Evolutionary conservation across 257 asterid genomes (phyloP), one percentile per base, ranked within the genome.

Genomic region (Echium plantagineum): DNA sequence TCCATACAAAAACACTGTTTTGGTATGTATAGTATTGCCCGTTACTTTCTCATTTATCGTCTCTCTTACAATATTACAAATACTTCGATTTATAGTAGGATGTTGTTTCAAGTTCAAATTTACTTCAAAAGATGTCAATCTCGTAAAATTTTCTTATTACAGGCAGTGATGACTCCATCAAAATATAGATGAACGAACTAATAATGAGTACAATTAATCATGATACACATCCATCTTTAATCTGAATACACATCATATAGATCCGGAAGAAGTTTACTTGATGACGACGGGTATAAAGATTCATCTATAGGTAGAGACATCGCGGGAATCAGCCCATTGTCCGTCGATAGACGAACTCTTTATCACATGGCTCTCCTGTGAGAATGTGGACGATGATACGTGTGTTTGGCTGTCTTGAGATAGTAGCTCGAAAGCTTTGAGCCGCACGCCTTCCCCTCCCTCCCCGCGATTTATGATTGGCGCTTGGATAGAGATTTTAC

Each of bases 261-360:
- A 68, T 71, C 75, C 13, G 75, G 69, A 58, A 75, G 74, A 71
- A 79, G 94, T 70, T 24, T 74, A 19, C 64, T 62, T 15, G 78
- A 17, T 16, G 85, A 74, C 62, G 84, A 74, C 61, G 47, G 62
- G 26, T 68, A 75, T 12, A 12, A 21, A 12, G 35, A 64, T 15
- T 73, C 81, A 57, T 81, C 84, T 54, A 61, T 71, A 5, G 78
- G 67, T 3, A 72, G 38, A 28, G 94, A 77, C 28, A 57, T 57
- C 3, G 96, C 77, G 15, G n/a, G 95, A 83, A 66, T 79, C 94
- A 2, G 59, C 61, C 94, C 94, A 85, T 2, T 96, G 96, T 42
- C 87, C 95, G 62, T 80, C 84, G 77, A 65, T 53, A 2, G 96
- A 85, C 15, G 64, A 71, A 48, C 81, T 75, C 32, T 71, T 78